A percentile compares a stretch with the other conserved stretches of the same genome.
These are phyloP conservation scores for Trichoderma sp. DNA, from an alignment of 2,329 filamentous ascomycete genomes.

Conservation along the genomic window DNA sequence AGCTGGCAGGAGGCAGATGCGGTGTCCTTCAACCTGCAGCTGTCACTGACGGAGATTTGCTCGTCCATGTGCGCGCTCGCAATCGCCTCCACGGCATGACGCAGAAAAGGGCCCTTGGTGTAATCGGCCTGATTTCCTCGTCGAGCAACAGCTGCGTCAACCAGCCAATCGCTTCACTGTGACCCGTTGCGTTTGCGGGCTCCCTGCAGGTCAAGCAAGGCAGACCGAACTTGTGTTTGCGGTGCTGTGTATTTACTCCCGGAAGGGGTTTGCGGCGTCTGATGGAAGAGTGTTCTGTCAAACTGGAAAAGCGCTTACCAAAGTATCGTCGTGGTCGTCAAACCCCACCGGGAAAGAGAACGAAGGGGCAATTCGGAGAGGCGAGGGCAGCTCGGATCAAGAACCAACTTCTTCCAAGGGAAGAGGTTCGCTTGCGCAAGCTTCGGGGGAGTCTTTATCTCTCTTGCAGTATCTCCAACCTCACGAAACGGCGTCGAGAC, in stretches of 20 bases:
- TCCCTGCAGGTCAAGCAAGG: conserved; percentile 5
- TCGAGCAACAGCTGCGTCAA: neutral
- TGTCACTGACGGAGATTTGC: conserved; percentile 13
- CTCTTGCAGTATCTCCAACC: conserved; percentile 28
- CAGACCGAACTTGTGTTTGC: conserved; percentile 1
- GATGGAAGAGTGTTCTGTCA: conserved; percentile 1
- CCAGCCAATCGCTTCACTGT: conserved; percentile 26
- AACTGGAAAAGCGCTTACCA: conserved; percentile 24
- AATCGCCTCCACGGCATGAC: neutral
- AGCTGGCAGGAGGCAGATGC: conserved; percentile 14
- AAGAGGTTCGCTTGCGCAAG: neutral
- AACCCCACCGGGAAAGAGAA: conserved; percentile 3
- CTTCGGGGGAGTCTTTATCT: conserved; percentile 20
- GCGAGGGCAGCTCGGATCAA: neutral
- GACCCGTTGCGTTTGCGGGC: conserved; percentile 15
- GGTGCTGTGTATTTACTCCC: neutral
- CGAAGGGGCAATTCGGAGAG: neutral
- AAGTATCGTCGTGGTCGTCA: conserved; percentile 18
- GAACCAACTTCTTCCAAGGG: neutral
- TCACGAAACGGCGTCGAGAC: conserved; percentile 31
- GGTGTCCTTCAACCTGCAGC: conserved; percentile 2
- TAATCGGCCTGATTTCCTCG: conserved; percentile 16
- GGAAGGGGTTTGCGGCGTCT: neutral
- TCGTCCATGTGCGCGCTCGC: neutral
- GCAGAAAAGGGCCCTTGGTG: conserved; percentile 9